Percentiles rank a stretch among this genome's conserved stretches.
Conservation (phyloP, 73 alveolate species). For the Paramecium octaurelia region DNA sequence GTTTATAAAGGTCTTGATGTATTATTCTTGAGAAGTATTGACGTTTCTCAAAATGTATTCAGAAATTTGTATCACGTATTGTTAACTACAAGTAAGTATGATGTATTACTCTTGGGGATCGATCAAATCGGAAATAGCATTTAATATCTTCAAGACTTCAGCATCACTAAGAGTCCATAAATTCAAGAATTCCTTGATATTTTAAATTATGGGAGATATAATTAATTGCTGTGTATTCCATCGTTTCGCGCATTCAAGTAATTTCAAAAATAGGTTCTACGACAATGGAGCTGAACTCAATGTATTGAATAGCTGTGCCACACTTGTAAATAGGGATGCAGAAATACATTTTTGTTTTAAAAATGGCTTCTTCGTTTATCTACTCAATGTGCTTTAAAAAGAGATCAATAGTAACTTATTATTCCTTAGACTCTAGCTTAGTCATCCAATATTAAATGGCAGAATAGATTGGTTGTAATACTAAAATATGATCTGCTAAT, state of each 20-base stretch:
- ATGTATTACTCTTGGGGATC: background rate
- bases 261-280: background rate
- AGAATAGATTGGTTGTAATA: background rate
- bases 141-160: background rate
- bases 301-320: background rate
- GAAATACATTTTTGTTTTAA: background rate
- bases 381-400: background rate
- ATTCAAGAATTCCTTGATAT: background rate
- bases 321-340: background rate
- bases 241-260: background rate
- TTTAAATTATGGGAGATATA: background rate
- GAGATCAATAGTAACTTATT: background rate
- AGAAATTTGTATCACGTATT: background rate
- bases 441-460: constrained; percentile 28
- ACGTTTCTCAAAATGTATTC: constrained; percentile 10
- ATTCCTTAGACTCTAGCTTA: background rate
- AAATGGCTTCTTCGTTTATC: background rate
- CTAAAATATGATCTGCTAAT: background rate
- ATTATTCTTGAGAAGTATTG: background rate
- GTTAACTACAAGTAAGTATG: background rate
- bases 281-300: background rate
- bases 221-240: background rate
- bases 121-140: background rate
- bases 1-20: background rate
- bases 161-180: background rate